Base-by-base conservation (phyloP, 768 basidiomycete species). In the Termitomyces eurrhizus region DNA sequence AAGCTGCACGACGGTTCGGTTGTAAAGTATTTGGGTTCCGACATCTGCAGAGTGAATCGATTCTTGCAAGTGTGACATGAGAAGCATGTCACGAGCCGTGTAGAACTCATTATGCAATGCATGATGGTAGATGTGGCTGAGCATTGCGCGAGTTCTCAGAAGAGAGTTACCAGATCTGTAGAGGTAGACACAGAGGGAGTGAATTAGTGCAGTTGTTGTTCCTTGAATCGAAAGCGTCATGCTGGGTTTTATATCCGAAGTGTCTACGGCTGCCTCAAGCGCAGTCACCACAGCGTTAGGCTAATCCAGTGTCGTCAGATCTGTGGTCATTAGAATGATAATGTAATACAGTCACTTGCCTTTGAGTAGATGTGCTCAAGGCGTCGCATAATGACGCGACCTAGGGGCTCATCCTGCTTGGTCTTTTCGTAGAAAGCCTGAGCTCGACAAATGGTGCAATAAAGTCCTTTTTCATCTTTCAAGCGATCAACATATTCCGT, bases 21-120 rank as follows among this genome's bases (percentile, higher is more conserved):
- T 99, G 79, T 98, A 98, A 37, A 98, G 80, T 67, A 99, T 98
- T 74, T 99, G 97, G 0, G 97, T 98, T 18, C 88, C 89, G 54
- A 98, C 95, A 69, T 98, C 97, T 59, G 95, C 94, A 42, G 94
- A 93, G 70, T 94, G 90, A 68, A 98, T 90, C 1, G 93, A 92
- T 72, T 98, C 95, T 74, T 98, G 96, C 53, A 99, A 83, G 73
- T 98, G 97, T 5, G 95, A 98, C 97, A 99, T 98, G 62, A 99
- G 80, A 41, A 99, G 77, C 92, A 98, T 95, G 76, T 99, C 97
- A 33, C 97, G 92, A 11, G 97, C 92, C 32, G 92, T 93, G 78
- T 97, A 85, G 78, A 94, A 99, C 69, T 96, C 90, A 67, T 98
- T 97, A 73, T 95, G 93, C 35, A 97, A 83, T 32, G 96, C 97